These are phyloP conservation scores for Leccinum laetum DNA, from an alignment of 1,284 basidiomycete genomes.

Conservation along the genomic window DNA sequence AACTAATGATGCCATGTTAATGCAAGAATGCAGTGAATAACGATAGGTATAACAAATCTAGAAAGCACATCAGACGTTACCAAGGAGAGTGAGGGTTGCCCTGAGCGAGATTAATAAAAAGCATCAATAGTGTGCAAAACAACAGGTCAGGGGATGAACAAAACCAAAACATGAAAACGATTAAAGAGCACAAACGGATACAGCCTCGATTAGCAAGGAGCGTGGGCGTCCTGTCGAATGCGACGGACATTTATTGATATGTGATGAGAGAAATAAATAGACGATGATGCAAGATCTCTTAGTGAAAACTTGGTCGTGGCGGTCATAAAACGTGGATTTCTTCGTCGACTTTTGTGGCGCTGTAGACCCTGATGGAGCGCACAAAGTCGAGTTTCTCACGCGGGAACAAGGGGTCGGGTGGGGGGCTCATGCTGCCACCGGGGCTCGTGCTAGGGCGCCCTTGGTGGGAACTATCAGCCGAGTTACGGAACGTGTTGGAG, in stretches of 20 bases:
- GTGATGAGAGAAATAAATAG: slow-evolving; percentile 2
- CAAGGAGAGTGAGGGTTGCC: slow-evolving; percentile 9
- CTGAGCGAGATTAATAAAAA: slow-evolving; percentile 12
- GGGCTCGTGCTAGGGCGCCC: slow-evolving; percentile 8
- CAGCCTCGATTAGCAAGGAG: slow-evolving; percentile 17
- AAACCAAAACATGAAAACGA: neutral
- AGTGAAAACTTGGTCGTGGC: neutral
- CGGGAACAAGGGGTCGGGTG: slow-evolving; percentile 28
- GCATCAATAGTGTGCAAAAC: slow-evolving; percentile 8
- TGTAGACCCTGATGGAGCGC: slow-evolving; percentile 57
- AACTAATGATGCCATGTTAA: slow-evolving; percentile 9
- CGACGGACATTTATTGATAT: slow-evolving; percentile 10
- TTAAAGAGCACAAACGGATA: neutral
- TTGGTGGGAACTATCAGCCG: slow-evolving; percentile 14
- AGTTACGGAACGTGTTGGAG: slow-evolving; percentile 20
- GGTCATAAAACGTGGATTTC: slow-evolving; percentile 27
- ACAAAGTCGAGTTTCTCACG: slow-evolving; percentile 48
- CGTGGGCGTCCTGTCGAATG: slow-evolving; percentile 16
- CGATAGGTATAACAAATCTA: slow-evolving; percentile 12
- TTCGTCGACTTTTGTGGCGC: slow-evolving; percentile 38
- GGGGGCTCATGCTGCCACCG: slow-evolving; percentile 11
- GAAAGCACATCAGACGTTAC: neutral
- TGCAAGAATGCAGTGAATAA: slow-evolving; percentile 12
- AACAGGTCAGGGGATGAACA: neutral
- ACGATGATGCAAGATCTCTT: neutral